phyloP scores from a whole-genome alignment of 1,139 yeast species.

The Hemisphaericaspora xylofermentans region DNA sequence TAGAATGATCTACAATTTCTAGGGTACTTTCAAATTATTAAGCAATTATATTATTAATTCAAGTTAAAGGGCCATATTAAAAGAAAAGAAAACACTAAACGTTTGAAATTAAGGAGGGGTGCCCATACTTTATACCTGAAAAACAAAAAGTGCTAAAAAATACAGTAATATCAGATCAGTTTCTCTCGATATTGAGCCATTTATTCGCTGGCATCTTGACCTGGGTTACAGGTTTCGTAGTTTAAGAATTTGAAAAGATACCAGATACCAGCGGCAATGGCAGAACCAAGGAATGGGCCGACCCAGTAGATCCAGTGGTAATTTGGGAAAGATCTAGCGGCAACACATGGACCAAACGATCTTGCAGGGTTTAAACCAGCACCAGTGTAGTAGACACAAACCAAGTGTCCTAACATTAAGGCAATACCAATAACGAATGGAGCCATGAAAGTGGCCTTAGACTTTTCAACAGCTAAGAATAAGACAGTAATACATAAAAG shows the following conservation, averaged over 20 bases:
- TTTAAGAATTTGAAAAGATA: slow-evolving; percentile 62
- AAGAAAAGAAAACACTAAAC: neutral
- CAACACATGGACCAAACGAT: slow-evolving; percentile 81
- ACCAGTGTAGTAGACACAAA: slow-evolving; percentile 82
- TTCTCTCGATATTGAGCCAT: no score
- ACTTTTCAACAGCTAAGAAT: slow-evolving; percentile 83
- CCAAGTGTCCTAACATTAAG: slow-evolving; percentile 77
- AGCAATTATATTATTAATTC: neutral
- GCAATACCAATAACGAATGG: slow-evolving; percentile 84
- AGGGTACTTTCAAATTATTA: no score
- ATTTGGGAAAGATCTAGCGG: slow-evolving; percentile 66
- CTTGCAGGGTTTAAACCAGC: slow-evolving; percentile 94
- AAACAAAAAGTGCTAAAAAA: no score
- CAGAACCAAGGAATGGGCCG: slow-evolving; percentile 75
- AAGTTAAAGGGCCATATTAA: neutral
- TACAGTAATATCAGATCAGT: no score
- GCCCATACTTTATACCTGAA: neutral
- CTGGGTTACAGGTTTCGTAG: slow-evolving; percentile 72
- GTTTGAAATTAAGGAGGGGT: neutral
- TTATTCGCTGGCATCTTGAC: slow-evolving; percentile 51
- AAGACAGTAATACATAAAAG: slow-evolving; percentile 74
- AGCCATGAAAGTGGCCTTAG: slow-evolving; percentile 73
- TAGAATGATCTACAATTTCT: no score
- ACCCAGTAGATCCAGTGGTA: slow-evolving; percentile 95
- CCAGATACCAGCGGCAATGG: slow-evolving; percentile 68